Base-by-base conservation (phyloP, 148 eudicot genomes). In the Diospyros lotus region DNA sequence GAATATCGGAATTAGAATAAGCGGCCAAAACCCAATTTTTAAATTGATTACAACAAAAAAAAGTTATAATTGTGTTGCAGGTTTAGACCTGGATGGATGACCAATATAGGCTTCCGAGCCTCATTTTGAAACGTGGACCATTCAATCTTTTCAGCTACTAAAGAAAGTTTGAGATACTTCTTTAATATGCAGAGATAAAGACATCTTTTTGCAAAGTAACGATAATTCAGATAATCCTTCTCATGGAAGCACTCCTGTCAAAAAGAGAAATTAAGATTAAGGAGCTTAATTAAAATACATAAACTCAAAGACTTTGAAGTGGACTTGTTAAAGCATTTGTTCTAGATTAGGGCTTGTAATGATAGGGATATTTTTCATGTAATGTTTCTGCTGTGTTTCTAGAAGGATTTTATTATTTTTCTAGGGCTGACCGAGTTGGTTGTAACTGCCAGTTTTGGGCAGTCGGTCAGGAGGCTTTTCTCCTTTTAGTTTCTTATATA, bases 201-300 rank as follows among this genome's bases (percentile, higher is more conserved):
- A 71, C 86, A 92, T 78, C 98, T 91, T 87, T 95, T 95, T 75
- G 96, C 97, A 88, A 92, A 94, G 83, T 92, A 95, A 46, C 97
- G 86, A 75, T 92, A 80, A 82, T 95, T 90, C 76, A 95, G 80
- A 79, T 89, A 92, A 82, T 95, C 98, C 77, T 95, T 95, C 70
- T 92, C 98, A 75, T 83, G 91, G 84, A 95, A 95, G 69, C 96
- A 90, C 80, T 90, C 96, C 98, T 95, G 86, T 75, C 75, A 72
- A 28, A 28, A 58, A 40, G 69, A 72, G 64, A 18, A 61, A 18
- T 52, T 60, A 9, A 77, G 42, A 39, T n/a, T 9, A 50, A 44
- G 6, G 15, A 76, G 4, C 62, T 14, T 14, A 40, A 9, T 2
- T 7, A 73, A 9, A 61, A 6, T 50, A 2, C 9, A 58, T 2